Conservation (phyloP, 176 grass and related monocot genomes). For the Bonia amplexicaulis region DNA sequence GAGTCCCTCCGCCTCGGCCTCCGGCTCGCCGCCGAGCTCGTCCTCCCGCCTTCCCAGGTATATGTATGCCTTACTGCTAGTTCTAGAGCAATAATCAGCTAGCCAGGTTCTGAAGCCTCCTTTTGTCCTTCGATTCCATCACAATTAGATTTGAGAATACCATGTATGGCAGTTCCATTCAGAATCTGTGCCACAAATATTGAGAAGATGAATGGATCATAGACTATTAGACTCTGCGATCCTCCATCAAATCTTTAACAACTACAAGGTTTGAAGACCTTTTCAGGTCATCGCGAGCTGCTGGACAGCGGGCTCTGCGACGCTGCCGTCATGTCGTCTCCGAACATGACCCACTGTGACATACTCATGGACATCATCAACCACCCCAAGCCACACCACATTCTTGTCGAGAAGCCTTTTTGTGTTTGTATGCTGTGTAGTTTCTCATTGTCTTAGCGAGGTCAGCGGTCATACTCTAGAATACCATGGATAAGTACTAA, state of each 20-base stretch:
- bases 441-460: not conserved
- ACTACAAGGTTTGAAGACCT: constrained; percentile 48
- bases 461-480: not conserved
- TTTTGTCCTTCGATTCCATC: not conserved
- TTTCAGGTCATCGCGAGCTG: constrained; percentile 69
- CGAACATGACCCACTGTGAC: constrained; percentile 92
- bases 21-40: constrained; percentile 53
- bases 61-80: not conserved
- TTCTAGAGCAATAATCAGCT: not conserved
- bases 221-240: not conserved
- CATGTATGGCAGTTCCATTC: not conserved
- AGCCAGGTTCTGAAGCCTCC: not conserved
- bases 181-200: not conserved
- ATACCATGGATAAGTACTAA: not conserved
- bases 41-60: constrained; percentile 58
- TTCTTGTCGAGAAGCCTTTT: constrained; percentile 91
- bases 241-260: constrained; percentile 5
- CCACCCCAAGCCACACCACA: constrained; percentile 54
- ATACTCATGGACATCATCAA: constrained; percentile 79
- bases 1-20: constrained; percentile 57
- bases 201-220: not conserved
- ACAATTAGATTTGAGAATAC: not conserved
- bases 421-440: constrained; percentile 14
- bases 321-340: constrained; percentile 66
- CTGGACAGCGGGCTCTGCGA: constrained; percentile 80